phyloP scores from a whole-genome alignment of 1,284 basidiomycete species.

The Vanrija sp. region DNA sequence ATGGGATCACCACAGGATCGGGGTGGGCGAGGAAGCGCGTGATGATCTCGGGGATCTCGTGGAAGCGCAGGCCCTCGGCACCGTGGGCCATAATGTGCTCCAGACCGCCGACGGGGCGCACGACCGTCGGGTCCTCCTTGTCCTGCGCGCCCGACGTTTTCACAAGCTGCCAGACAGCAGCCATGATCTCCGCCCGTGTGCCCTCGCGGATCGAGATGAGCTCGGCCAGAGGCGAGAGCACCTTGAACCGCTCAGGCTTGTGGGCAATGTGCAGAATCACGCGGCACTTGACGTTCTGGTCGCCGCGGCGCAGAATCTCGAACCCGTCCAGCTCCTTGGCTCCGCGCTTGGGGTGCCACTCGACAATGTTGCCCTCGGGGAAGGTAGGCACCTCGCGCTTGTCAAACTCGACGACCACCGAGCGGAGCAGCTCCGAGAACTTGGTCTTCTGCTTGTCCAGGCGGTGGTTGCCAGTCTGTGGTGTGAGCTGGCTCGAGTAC shows the following conservation, averaged over 20 bases:
- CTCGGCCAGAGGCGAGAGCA: slow-evolving; percentile 70
- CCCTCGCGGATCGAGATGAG: slow-evolving; percentile 81
- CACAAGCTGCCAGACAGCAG: slow-evolving; percentile 88
- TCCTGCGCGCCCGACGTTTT: slow-evolving; percentile 83
- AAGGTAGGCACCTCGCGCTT: slow-evolving; percentile 72
- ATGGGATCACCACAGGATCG: slow-evolving; percentile 81
- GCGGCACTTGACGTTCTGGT: slow-evolving; percentile 69
- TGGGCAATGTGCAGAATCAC: slow-evolving; percentile 80
- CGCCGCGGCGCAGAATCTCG: slow-evolving; percentile 77
- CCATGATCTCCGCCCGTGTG: slow-evolving; percentile 74
- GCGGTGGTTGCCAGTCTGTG: slow-evolving; percentile 55
- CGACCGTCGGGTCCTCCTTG: slow-evolving; percentile 75
- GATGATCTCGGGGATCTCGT: slow-evolving; percentile 78
- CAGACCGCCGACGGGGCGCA: slow-evolving; percentile 71
- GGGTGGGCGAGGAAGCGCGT: slow-evolving; percentile 74
- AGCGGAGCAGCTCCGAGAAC: slow-evolving; percentile 81
- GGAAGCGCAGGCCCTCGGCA: slow-evolving; percentile 65
- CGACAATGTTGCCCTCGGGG: slow-evolving; percentile 58
- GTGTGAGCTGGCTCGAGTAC: no score
- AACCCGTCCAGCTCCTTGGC: slow-evolving; percentile 78
- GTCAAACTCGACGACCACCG: slow-evolving; percentile 80
- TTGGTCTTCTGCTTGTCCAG: slow-evolving; percentile 69
- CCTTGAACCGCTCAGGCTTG: slow-evolving; percentile 78
- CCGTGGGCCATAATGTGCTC: slow-evolving; percentile 56
- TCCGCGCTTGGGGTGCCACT: slow-evolving; percentile 56